Percentiles rank a stretch among this genome's conserved stretches.
Conservation (phyloP, 2,329 filamentous ascomycete genomes). For the Corinectria fuckeliana region DNA sequence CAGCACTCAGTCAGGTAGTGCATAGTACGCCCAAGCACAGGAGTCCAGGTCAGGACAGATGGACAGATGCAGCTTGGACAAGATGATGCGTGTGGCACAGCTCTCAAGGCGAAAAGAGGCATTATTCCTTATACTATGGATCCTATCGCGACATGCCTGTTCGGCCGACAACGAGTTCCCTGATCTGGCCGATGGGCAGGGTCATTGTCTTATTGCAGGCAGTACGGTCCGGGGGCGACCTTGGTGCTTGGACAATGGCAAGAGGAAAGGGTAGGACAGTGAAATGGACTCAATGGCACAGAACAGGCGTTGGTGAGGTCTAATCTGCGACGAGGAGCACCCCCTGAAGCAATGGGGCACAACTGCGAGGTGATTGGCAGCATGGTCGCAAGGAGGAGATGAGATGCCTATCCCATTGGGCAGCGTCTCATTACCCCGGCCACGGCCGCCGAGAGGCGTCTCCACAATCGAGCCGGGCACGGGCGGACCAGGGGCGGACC, state of each 20-base stretch:
- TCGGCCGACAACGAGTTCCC: conserved; percentile 22
- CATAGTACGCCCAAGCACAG: not conserved
- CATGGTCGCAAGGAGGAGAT: conserved; percentile 29
- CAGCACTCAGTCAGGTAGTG: not conserved
- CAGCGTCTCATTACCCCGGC: conserved; percentile 34
- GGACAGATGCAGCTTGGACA: not conserved
- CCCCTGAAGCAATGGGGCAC: conserved; percentile 27
- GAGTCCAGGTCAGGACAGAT: not conserved
- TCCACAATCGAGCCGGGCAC: conserved; percentile 24
- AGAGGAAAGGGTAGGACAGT: not conserved
- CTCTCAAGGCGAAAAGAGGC: not conserved
- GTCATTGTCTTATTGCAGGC: conserved; percentile 20
- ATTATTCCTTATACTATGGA: conserved; percentile 15
- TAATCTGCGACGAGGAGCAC: conserved; percentile 29
- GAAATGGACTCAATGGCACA: conserved; percentile 5
- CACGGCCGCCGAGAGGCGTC: conserved; percentile 11
- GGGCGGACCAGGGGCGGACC: conserved; percentile 17
- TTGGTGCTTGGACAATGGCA: not conserved
- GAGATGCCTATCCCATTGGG: conserved; percentile 35
- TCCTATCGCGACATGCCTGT: not conserved
- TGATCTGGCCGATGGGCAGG: conserved; percentile 25
- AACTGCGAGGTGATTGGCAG: conserved; percentile 32
- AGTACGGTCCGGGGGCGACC: not conserved
- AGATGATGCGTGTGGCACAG: not conserved
- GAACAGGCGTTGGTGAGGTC: conserved; percentile 19